These are phyloP conservation scores for Millerozyma miso DNA, from an alignment of 805 yeast species.

Conservation along the genomic window DNA sequence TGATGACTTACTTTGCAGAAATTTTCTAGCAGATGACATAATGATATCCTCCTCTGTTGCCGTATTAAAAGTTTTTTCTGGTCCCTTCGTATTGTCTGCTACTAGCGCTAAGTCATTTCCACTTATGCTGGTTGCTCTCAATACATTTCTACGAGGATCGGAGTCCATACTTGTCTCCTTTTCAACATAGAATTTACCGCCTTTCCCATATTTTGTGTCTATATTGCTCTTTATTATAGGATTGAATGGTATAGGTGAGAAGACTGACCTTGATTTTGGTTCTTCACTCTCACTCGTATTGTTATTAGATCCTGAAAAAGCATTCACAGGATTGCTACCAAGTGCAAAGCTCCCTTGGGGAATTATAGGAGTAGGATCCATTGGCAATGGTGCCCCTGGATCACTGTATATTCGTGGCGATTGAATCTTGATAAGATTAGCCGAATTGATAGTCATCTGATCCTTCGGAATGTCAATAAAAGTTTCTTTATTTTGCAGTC, in stretches of 20 bases:
- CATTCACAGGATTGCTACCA: neutral
- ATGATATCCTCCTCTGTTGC: neutral
- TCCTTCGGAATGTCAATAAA: constrained; percentile 52
- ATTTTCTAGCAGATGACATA: neutral
- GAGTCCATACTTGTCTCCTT: constrained; percentile 24
- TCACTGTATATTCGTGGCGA: constrained; percentile 60
- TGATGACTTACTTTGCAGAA: neutral
- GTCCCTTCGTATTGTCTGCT: neutral
- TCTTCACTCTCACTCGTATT: constrained; percentile 3
- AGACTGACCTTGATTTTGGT: constrained; percentile 48
- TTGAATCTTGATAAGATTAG: constrained; percentile 14
- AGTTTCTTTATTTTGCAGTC: constrained; percentile 2
- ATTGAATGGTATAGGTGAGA: constrained; percentile 78
- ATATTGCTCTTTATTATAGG: constrained; percentile 72
- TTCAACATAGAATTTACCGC: constrained; percentile 81
- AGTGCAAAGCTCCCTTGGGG: constrained; percentile 11
- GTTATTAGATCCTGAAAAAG: constrained; percentile 5
- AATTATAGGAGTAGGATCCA: constrained; percentile 46
- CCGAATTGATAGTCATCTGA: constrained; percentile 45
- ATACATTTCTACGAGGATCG: constrained; percentile 14
- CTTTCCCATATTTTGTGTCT: constrained; percentile 81
- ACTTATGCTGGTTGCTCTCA: constrained; percentile 35
- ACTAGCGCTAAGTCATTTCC: constrained; percentile 14
- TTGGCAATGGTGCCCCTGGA: constrained; percentile 81
- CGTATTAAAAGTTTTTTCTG: neutral